These are phyloP conservation scores for Capsella bursapastoris DNA, from an alignment of 345 rosid genomes.

Conservation along the genomic window DNA sequence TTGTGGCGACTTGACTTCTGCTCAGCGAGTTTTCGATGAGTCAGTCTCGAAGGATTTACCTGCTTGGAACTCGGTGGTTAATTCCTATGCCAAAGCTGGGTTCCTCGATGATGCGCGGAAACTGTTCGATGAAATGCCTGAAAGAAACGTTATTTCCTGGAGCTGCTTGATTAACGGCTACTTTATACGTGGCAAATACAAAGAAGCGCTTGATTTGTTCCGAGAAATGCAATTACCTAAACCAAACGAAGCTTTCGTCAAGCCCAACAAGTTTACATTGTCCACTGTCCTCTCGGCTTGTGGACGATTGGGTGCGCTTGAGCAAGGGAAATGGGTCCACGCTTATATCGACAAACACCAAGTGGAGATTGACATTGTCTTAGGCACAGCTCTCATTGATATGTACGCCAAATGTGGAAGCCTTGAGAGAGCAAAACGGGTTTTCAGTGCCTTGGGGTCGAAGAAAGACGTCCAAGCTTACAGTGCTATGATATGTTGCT, in stretches of 20 bases:
- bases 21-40: slow-evolving; percentile 54
- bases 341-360: slow-evolving; percentile 50
- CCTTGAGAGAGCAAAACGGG: slow-evolving; percentile 50
- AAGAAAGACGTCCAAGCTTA: slow-evolving; percentile 63
- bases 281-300: slow-evolving; percentile 59
- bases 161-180: slow-evolving; percentile 60
- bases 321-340: slow-evolving; percentile 57
- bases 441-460: slow-evolving; percentile 43
- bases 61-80: slow-evolving; percentile 61
- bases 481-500: slow-evolving; percentile 57
- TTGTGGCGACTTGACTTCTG: slow-evolving; percentile 43
- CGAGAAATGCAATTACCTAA: slow-evolving; percentile 51
- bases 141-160: slow-evolving; percentile 60
- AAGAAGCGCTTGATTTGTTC: slow-evolving; percentile 54
- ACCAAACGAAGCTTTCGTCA: slow-evolving; percentile 24
- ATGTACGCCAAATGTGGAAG: slow-evolving; percentile 71
- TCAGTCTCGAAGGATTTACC: slow-evolving; percentile 45
- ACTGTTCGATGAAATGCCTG: slow-evolving; percentile 59
- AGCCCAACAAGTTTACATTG: slow-evolving; percentile 59
- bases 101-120: slow-evolving; percentile 46
- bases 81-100: slow-evolving; percentile 47
- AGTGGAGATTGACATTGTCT: slow-evolving; percentile 52
- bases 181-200: slow-evolving; percentile 53
- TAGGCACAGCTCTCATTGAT: slow-evolving; percentile 62
- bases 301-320: slow-evolving; percentile 57